These are phyloP conservation scores for Arthromyces matolae DNA, from an alignment of 768 basidiomycete genomes.

Conservation along the genomic window DNA sequence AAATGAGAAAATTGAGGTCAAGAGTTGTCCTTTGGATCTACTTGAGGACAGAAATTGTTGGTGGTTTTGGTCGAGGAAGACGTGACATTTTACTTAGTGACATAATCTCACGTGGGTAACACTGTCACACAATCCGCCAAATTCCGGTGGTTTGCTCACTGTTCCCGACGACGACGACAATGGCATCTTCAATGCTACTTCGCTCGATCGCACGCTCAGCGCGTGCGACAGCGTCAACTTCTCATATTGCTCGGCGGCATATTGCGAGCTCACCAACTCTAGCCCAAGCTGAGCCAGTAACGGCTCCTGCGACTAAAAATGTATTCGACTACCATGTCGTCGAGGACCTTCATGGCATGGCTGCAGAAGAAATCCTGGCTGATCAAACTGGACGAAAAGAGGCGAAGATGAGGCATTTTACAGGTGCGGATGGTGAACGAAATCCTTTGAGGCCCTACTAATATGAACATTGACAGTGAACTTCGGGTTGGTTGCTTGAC, in stretches of 20 bases:
- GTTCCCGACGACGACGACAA: constrained; percentile 31
- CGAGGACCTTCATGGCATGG: constrained; percentile 81
- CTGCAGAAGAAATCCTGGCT: constrained; percentile 73
- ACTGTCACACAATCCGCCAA: constrained; percentile 31
- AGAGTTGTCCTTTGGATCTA: too few species aligned
- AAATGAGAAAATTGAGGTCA: too few species aligned
- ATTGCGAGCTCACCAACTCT: constrained; percentile 33
- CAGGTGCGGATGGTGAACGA: constrained; percentile 49
- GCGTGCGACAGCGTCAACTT: constrained; percentile 27
- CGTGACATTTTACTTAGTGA: too few species aligned
- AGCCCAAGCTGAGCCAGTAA: constrained; percentile 27
- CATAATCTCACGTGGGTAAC: background rate
- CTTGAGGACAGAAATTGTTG: too few species aligned
- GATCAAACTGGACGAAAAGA: constrained; percentile 69
- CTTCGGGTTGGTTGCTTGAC: constrained; percentile 67
- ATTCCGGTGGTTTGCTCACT: constrained; percentile 30
- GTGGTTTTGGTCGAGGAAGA: too few species aligned
- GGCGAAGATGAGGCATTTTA: constrained; percentile 88
- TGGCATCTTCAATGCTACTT: constrained; percentile 60
- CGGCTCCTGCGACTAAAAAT: constrained; percentile 36
- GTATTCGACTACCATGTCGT: constrained; percentile 69
- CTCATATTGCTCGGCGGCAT: constrained; percentile 30
- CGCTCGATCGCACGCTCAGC: constrained; percentile 55
- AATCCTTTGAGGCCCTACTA: background rate
- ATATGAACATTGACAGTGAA: constrained; percentile 57